Percentiles rank a stretch among this genome's conserved stretches.
Conservation (phyloP, 2,329 filamentous ascomycete genomes). For the Samsoniella hepiali region DNA sequence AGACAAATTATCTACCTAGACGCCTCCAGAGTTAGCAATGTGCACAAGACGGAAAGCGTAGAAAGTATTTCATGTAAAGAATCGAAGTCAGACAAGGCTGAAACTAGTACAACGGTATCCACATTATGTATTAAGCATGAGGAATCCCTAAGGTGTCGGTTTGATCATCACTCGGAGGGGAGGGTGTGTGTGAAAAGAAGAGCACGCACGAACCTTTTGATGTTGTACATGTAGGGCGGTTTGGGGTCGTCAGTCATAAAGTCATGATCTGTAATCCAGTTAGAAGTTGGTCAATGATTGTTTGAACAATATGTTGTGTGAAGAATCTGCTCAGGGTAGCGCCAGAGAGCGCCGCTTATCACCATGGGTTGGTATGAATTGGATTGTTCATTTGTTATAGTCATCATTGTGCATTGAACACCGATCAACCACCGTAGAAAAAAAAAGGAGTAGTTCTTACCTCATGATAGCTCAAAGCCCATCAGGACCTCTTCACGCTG, state of each 20-base stretch:
- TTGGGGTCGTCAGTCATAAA: conserved; percentile 5
- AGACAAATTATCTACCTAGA: conserved; percentile 40
- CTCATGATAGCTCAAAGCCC: conserved; percentile 7
- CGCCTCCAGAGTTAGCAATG: conserved; percentile 36
- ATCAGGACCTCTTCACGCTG: not conserved
- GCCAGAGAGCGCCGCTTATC: conserved; percentile 48
- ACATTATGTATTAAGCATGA: conserved; percentile 65
- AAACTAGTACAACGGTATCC: conserved; percentile 60
- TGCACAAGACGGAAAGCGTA: conserved; percentile 10
- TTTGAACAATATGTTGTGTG: conserved; percentile 12
- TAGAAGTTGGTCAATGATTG: conserved; percentile 6
- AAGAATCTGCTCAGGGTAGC: conserved; percentile 51
- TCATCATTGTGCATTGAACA: conserved; percentile 36
- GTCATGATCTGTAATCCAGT: conserved; percentile 22
- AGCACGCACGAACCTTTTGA: conserved; percentile 46
- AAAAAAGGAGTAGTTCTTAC: conserved; percentile 4
- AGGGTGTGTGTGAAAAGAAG: conserved; percentile 20
- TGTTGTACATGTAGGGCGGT: conserved; percentile 9
- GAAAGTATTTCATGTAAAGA: conserved; percentile 25
- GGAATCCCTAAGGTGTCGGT: conserved; percentile 63
- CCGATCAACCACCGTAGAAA: not conserved
- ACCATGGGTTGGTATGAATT: conserved; percentile 59
- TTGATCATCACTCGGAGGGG: conserved; percentile 56
- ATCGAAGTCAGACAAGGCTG: conserved; percentile 64
- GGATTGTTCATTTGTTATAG: conserved; percentile 53